Conservation (phyloP, 2,329 filamentous ascomycete species). For the Ascochyta koolunga region DNA sequence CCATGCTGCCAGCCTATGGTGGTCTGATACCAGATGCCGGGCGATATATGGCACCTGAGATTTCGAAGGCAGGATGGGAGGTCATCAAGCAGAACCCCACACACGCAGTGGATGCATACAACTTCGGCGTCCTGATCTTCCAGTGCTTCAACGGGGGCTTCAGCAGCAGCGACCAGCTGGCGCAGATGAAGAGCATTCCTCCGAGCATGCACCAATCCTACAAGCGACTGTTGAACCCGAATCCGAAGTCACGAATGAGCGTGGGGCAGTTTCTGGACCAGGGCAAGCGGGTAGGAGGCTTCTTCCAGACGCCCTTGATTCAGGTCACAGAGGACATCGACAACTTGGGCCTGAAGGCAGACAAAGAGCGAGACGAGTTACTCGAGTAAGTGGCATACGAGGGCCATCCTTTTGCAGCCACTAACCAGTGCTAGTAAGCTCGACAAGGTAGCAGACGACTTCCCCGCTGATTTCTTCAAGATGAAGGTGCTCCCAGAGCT, state of each 20-base stretch:
- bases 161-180: slow-evolving; percentile 75
- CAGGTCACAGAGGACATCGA: slow-evolving; percentile 92
- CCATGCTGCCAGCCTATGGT: slow-evolving; percentile 89
- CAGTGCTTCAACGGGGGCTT: slow-evolving; percentile 93
- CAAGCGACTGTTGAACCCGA: slow-evolving; percentile 84
- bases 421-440: slow-evolving; percentile 63
- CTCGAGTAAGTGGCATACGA: slow-evolving; percentile 61
- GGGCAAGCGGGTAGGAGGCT: slow-evolving; percentile 78
- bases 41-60: slow-evolving; percentile 85
- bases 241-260: slow-evolving; percentile 86
- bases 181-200: slow-evolving; percentile 85
- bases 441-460: slow-evolving; percentile 86
- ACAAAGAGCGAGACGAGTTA: slow-evolving; percentile 83
- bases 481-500: slow-evolving; percentile 95
- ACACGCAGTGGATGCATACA: slow-evolving; percentile 84
- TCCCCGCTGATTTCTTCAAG: slow-evolving; percentile 97
- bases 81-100: slow-evolving; percentile 82
- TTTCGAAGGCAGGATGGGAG: slow-evolving; percentile 89
- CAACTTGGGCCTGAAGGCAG: slow-evolving; percentile 85
- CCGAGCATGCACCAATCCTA: slow-evolving; percentile 89
- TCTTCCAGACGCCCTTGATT: slow-evolving; percentile 92
- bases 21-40: slow-evolving; percentile 84
- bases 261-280: slow-evolving; percentile 89
- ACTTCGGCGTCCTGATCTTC: slow-evolving; percentile 81
- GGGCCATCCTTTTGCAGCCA: background rate